Conservation (phyloP, 352 stramenopile genomes). For the Pythium aquatile region DNA sequence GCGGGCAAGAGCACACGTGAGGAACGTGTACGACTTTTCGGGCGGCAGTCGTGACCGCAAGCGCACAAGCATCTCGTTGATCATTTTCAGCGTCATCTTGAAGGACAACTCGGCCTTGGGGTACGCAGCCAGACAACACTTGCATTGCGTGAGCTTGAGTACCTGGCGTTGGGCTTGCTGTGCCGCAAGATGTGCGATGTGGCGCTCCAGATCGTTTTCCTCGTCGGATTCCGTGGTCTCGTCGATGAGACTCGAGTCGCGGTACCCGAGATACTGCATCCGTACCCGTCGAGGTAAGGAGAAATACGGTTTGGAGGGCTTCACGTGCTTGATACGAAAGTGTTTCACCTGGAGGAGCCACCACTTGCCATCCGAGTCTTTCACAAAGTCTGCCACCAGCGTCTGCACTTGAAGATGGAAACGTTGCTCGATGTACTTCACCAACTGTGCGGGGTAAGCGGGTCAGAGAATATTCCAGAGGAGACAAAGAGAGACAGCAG, state of each 20-base stretch:
- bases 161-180: conserved; percentile 57
- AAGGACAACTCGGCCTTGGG: conserved; percentile 73
- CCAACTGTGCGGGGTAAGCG: conserved; percentile 34
- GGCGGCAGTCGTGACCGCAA: conserved; percentile 53
- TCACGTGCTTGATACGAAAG: conserved; percentile 43
- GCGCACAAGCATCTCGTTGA: conserved; percentile 74
- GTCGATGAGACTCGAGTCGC: conserved; percentile 62
- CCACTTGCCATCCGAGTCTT: conserved; percentile 65
- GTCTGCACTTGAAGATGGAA: conserved; percentile 61
- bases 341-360: conserved; percentile 82
- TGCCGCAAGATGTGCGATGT: conserved; percentile 21
- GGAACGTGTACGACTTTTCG: conserved; percentile 50
- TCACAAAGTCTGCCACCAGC: conserved; percentile 68
- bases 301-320: conserved; percentile 35
- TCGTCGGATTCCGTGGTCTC: conserved; percentile 56
- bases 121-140: conserved; percentile 75
- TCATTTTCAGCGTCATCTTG: conserved; percentile 90
- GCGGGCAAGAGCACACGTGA: conserved; percentile 40
- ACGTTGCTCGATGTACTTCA: conserved; percentile 69
- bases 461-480: background rate
- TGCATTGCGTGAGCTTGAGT: conserved; percentile 73
- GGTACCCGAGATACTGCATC: conserved; percentile 58
- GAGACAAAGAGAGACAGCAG: background rate
- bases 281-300: conserved; percentile 45
- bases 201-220: conserved; percentile 21